phyloP scores from a whole-genome alignment of 805 yeast species.

The Saccharomyces kudriavzevii region DNA sequence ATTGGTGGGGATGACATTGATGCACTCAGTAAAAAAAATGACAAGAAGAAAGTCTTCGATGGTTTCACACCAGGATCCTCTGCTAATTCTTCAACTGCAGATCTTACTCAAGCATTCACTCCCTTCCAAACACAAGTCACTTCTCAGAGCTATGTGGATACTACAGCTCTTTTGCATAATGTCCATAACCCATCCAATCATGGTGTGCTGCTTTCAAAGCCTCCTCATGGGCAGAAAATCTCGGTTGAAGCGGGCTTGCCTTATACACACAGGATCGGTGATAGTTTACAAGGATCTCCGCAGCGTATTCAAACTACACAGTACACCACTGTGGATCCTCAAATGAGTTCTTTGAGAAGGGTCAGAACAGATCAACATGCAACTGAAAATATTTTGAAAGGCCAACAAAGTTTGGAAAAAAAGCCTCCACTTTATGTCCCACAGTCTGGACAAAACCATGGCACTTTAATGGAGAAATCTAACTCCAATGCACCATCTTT shows the following conservation, averaged over 20 bases:
- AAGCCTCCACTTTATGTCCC: background rate
- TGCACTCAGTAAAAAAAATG: conserved; percentile 29
- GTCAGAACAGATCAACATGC: conserved; percentile 9
- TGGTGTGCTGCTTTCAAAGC: background rate
- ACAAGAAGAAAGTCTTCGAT: conserved; percentile 54
- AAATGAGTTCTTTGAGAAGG: conserved; percentile 4
- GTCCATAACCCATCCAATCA: background rate
- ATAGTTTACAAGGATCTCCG: conserved; percentile 15
- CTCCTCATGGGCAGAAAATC: background rate
- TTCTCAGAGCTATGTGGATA: background rate
- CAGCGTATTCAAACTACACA: conserved; percentile 2
- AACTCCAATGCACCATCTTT: background rate
- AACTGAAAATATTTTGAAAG: background rate
- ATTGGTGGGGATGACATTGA: conserved; percentile 78
- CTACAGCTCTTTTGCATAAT: background rate
- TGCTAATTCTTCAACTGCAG: conserved; percentile 40
- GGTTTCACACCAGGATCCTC: conserved; percentile 66
- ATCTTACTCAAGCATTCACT: conserved; percentile 25
- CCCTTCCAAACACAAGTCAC: conserved; percentile 11
- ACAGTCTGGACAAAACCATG: background rate
- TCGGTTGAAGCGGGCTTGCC: background rate
- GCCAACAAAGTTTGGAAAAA: background rate
- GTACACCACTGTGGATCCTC: background rate
- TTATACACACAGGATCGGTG: conserved; percentile 4
- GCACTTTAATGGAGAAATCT: background rate